Evolutionary conservation across 805 yeast species (phyloP).

Genomic region (Zygotorulaspora danielsina): DNA sequence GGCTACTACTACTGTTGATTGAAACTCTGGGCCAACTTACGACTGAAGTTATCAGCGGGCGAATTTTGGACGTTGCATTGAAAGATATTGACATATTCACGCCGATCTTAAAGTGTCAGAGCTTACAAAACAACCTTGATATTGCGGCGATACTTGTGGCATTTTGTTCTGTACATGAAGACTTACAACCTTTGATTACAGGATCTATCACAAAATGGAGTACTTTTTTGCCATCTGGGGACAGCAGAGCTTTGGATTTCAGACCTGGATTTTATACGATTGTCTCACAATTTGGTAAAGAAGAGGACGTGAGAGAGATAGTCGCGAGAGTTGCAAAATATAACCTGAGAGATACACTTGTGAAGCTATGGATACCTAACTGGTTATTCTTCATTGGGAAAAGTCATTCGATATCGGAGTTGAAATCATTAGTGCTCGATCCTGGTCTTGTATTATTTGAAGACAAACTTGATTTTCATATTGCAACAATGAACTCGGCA

Average conservation of each 20-base stretch:
- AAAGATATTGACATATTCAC: slow-evolving; percentile 15
- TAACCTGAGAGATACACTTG: slow-evolving; percentile 13
- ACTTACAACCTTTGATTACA: slow-evolving; percentile 16
- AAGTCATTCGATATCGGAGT: neutral
- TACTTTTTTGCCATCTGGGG: slow-evolving; percentile 4
- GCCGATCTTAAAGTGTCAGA: slow-evolving; percentile 9
- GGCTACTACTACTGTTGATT: neutral
- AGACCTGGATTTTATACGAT: slow-evolving; percentile 23
- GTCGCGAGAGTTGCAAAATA: slow-evolving; percentile 12
- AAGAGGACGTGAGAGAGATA: slow-evolving; percentile 10
- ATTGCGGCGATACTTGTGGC: slow-evolving; percentile 23
- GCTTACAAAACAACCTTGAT: slow-evolving; percentile 10
- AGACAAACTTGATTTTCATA: slow-evolving; percentile 22
- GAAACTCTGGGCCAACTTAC: neutral
- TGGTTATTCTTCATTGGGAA: slow-evolving; percentile 15
- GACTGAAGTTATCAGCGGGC: slow-evolving; percentile 3
- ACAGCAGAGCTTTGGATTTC: slow-evolving; percentile 1
- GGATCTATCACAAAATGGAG: slow-evolving; percentile 15
- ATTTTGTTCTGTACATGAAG: slow-evolving; percentile 20
- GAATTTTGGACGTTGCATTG: slow-evolving; percentile 2
- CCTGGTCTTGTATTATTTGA: slow-evolving; percentile 12
- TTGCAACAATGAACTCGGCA: slow-evolving; percentile 12
- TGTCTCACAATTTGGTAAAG: slow-evolving; percentile 11
- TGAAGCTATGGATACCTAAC: slow-evolving; percentile 23
- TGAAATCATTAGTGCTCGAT: neutral